phyloP scores from a whole-genome alignment of 768 basidiomycete genomes.

The Lepiota venenata region DNA sequence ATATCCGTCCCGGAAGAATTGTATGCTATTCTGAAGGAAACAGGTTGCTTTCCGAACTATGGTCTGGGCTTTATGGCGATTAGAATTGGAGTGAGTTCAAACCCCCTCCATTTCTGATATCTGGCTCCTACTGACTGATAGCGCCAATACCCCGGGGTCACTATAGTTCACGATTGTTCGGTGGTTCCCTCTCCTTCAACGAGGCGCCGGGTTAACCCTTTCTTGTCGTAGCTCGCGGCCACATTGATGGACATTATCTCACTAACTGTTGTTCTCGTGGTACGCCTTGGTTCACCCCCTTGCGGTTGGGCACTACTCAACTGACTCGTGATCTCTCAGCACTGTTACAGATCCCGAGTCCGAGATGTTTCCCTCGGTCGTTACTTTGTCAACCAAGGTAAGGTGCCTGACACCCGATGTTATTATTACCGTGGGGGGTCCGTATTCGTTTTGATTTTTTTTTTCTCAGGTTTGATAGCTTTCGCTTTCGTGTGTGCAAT shows the following conservation, averaged over 20 bases:
- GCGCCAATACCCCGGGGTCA: neutral
- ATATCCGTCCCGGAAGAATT: slow-evolving; percentile 19
- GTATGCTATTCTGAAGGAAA: slow-evolving; percentile 22
- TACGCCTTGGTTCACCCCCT: slow-evolving; percentile 14
- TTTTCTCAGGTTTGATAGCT: slow-evolving; percentile 26
- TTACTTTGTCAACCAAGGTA: slow-evolving; percentile 37
- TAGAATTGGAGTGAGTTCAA: slow-evolving; percentile 28
- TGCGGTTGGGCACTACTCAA: neutral
- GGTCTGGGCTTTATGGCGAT: slow-evolving; percentile 25
- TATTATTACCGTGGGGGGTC: neutral
- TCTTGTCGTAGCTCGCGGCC: slow-evolving; percentile 26
- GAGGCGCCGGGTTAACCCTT: neutral
- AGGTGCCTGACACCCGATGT: neutral
- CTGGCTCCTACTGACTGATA: slow-evolving; percentile 1
- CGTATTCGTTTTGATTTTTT: neutral
- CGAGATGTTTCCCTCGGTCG: slow-evolving; percentile 28
- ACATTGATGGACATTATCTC: slow-evolving; percentile 35
- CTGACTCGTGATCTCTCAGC: slow-evolving; percentile 22
- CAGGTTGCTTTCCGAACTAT: slow-evolving; percentile 39
- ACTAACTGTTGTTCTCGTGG: slow-evolving; percentile 30
- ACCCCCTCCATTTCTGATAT: slow-evolving; percentile 1
- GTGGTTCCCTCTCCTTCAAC: neutral
- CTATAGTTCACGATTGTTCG: slow-evolving; percentile 21
- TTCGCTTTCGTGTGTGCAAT: slow-evolving; percentile 28
- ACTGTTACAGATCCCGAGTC: slow-evolving; percentile 19